Conservation (phyloP, 352 stramenopile genomes). For the Phytophthora pistaciae region DNA sequence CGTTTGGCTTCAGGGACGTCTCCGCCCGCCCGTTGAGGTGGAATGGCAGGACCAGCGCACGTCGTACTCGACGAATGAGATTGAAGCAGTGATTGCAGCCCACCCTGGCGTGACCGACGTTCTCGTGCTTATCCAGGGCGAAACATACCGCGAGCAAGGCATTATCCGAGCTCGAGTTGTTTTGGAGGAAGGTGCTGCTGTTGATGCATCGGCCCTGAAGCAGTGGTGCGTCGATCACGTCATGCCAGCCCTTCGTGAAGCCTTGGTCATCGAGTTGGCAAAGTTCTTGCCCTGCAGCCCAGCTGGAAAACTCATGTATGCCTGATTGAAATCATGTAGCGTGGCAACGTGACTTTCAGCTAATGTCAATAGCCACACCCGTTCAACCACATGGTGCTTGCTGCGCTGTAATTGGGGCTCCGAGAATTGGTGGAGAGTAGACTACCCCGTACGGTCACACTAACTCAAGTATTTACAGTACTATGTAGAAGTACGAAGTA, state of each 20-base stretch:
- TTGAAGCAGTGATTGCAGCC: conserved; percentile 47
- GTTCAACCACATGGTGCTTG: too few relatives aligned
- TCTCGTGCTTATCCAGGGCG: conserved; percentile 58
- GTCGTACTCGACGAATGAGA: conserved; percentile 38
- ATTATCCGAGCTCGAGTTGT: conserved; percentile 49
- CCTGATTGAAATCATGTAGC: conserved; percentile 34
- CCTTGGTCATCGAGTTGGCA: conserved; percentile 62
- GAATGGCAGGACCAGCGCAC: conserved; percentile 40
- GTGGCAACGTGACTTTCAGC: not conserved
- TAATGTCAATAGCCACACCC: not conserved
- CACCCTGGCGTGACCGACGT: conserved; percentile 65
- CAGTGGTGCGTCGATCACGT: conserved; percentile 43
- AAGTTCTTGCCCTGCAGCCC: conserved; percentile 82
- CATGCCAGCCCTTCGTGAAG: conserved; percentile 46
- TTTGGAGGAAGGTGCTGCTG: conserved; percentile 27
- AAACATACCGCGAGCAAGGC: conserved; percentile 13
- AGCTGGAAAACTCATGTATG: conserved; percentile 88
- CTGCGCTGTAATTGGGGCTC: too few relatives aligned
- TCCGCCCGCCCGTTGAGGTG: conserved; percentile 53
- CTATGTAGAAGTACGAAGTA: too few relatives aligned
- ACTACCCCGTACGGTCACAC: too few relatives aligned
- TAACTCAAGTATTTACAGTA: too few relatives aligned
- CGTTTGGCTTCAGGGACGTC: conserved; percentile 75
- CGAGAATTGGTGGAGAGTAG: too few relatives aligned
- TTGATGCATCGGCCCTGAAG: conserved; percentile 44